Percentiles rank a stretch among this genome's conserved stretches.
Conservation (phyloP, 78 protist species). For the Dictyostelium firmibasis region DNA sequence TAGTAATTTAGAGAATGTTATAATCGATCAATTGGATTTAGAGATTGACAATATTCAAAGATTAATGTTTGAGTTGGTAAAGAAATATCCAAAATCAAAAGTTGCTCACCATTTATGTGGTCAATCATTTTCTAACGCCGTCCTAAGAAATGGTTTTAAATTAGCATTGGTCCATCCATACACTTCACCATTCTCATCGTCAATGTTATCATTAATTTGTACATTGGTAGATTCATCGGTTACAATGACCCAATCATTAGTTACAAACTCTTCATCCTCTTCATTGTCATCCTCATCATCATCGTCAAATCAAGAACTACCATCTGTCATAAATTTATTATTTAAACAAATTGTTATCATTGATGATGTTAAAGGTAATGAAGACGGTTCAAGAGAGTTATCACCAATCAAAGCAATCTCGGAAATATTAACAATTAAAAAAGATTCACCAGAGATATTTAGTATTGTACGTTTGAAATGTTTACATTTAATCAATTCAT, state of each 20-base stretch:
- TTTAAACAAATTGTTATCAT: conserved; percentile 38
- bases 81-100: conserved; percentile 62
- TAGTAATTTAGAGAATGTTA: conserved; percentile 20
- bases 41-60: conserved; percentile 56
- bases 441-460: not conserved
- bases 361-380: not conserved
- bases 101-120: conserved; percentile 62
- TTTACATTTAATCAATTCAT: not conserved
- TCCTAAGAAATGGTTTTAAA: conserved; percentile 19
- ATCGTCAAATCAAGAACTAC: not conserved
- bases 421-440: not conserved
- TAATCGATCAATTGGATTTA: not conserved
- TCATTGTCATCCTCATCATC: conserved; percentile 9
- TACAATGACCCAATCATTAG: not conserved
- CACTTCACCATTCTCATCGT: conserved; percentile 9
- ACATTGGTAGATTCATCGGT: conserved; percentile 30
- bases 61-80: conserved; percentile 25
- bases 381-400: conserved; percentile 5
- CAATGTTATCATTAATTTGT: conserved; percentile 6
- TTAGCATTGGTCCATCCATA: conserved; percentile 23
- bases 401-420: conserved; percentile 62
- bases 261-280: not conserved
- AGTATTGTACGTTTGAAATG: conserved; percentile 12
- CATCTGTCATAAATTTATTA: conserved; percentile 27
- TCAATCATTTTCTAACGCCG: conserved; percentile 46